Percentiles rank a stretch among this genome's conserved stretches.
Evolutionary conservation across 2,329 filamentous ascomycete genomes (phyloP).

Genomic region (Tolypocladium nubicola): DNA sequence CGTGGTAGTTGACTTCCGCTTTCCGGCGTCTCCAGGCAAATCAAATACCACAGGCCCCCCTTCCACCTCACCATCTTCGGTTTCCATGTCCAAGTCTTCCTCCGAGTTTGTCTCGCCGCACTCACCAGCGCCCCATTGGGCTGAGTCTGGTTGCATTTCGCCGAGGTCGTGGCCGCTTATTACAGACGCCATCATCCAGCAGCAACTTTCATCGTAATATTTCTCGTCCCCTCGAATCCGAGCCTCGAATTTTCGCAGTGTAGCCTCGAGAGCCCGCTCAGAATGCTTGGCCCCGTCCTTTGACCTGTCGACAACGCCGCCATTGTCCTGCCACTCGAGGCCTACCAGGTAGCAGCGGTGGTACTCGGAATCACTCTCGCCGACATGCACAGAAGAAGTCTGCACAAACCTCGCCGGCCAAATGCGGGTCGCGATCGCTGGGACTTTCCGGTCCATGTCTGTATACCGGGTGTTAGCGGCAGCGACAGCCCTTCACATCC

Average conservation of each 20-base stretch:
- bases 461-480: not conserved
- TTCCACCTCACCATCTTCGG: slow-evolving; percentile 19
- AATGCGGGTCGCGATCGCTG: slow-evolving; percentile 41
- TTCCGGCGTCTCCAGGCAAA: not conserved
- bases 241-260: slow-evolving; percentile 36
- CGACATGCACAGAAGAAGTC: slow-evolving; percentile 4
- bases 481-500: slow-evolving; percentile 10
- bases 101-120: slow-evolving; percentile 27
- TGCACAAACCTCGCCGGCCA: slow-evolving; percentile 52
- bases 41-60: not conserved
- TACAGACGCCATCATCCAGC: slow-evolving; percentile 36
- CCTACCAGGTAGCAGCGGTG: slow-evolving; percentile 53
- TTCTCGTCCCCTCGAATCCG: slow-evolving; percentile 33
- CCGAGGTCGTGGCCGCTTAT: slow-evolving; percentile 27
- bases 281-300: slow-evolving; percentile 31
- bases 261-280: slow-evolving; percentile 30
- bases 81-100: slow-evolving; percentile 30
- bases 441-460: slow-evolving; percentile 46
- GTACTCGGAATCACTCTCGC: slow-evolving; percentile 32
- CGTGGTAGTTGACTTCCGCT: not conserved
- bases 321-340: slow-evolving; percentile 26
- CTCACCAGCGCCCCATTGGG: slow-evolving; percentile 34
- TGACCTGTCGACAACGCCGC: slow-evolving; percentile 11
- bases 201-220: slow-evolving; percentile 37
- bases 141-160: slow-evolving; percentile 32